Evolutionary conservation across 108 stramenopile genomes (phyloP).

Genomic region (Cyclotella cryptica): DNA sequence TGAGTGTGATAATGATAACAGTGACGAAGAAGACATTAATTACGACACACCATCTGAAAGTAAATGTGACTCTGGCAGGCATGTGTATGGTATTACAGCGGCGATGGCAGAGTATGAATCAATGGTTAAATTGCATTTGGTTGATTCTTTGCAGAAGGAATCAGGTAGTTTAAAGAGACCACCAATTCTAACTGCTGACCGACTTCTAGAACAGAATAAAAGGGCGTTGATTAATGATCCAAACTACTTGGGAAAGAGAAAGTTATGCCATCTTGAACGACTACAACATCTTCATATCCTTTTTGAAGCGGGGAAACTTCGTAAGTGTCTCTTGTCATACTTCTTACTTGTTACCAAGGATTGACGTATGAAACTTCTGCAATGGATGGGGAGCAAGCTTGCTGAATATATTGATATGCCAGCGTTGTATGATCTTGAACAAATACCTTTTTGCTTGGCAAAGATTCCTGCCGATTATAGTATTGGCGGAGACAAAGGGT

Average conservation of each 20-base stretch:
- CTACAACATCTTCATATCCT: neutral
- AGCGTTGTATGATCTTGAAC: neutral
- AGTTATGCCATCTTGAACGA: conserved; percentile 18
- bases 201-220: neutral
- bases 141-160: neutral
- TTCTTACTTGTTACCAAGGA: conserved; percentile 7
- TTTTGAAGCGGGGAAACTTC: neutral
- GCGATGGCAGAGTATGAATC: neutral
- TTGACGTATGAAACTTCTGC: neutral
- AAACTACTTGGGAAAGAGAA: conserved; percentile 3
- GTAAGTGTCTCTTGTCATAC: conserved; percentile 11
- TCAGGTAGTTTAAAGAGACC: neutral
- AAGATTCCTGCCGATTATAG: conserved; percentile 17
- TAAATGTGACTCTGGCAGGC: neutral
- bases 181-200: neutral
- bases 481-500: conserved; percentile 15
- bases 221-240: conserved; percentile 5
- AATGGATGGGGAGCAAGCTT: conserved; percentile 22
- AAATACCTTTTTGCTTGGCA: conserved; percentile 5
- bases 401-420: neutral
- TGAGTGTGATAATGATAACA: neutral
- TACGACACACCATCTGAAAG: no score
- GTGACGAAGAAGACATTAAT: neutral
- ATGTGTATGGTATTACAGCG: neutral
- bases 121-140: neutral